These are phyloP conservation scores for Bothriochloa decipiens DNA, from an alignment of 176 grass and related monocot genomes.

Conservation along the genomic window DNA sequence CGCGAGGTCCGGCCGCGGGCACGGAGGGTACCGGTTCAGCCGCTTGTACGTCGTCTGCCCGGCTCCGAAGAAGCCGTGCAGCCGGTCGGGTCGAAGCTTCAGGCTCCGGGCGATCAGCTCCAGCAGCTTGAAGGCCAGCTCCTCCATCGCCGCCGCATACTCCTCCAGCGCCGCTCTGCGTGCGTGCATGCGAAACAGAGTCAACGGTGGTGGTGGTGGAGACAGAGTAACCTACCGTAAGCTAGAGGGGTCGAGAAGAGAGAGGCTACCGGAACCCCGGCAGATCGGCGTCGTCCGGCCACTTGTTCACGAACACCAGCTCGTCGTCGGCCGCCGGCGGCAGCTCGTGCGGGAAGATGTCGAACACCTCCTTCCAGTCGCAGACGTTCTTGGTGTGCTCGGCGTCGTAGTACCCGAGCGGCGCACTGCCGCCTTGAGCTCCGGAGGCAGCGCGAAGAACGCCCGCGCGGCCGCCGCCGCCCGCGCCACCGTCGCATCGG, in stretches of 20 bases:
- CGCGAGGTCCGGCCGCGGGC: constrained; percentile 74
- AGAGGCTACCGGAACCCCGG: constrained; percentile 44
- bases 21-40: constrained; percentile 82
- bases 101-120: not conserved
- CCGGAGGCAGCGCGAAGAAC: constrained; percentile 62
- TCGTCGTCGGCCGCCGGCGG: not conserved
- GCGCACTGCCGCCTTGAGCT: constrained; percentile 54
- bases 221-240: too few relatives aligned
- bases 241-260: not conserved
- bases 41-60: constrained; percentile 58
- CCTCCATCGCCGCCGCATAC: not conserved
- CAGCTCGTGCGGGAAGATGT: constrained; percentile 55
- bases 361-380: constrained; percentile 99
- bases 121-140: not conserved
- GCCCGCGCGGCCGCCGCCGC: constrained; percentile 45
- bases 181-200: not conserved
- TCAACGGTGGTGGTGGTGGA: not conserved
- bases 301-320: constrained; percentile 70
- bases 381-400: constrained; percentile 93
- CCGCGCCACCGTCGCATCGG: constrained; percentile 26
- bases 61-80: not conserved
- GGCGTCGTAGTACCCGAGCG: constrained; percentile 72
- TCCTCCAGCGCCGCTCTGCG: not conserved
- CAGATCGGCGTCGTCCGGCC: constrained; percentile 49
- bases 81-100: not conserved